Evolutionary conservation across 306 rosid genomes (phyloP).

Genomic region (Malus fusca): DNA sequence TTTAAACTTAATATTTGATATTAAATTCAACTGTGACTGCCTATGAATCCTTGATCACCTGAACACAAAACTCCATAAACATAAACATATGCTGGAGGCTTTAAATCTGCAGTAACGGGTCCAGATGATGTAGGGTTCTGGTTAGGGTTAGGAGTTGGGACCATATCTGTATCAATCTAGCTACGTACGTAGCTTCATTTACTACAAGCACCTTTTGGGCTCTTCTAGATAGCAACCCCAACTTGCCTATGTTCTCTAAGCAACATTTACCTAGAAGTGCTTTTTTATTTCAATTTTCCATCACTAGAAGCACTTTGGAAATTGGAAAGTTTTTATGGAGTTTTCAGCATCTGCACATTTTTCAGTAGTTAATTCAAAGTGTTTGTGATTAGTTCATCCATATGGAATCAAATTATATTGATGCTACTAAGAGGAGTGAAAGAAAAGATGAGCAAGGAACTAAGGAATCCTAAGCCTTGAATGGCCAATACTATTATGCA

Average conservation of each 20-base stretch:
- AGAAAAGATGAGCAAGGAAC: slow-evolving; percentile 28
- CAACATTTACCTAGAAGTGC: background rate
- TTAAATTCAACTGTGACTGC: too few relatives aligned
- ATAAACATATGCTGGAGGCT: background rate
- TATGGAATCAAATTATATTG: background rate
- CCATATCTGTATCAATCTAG: background rate
- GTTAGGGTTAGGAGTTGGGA: background rate
- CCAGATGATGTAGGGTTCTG: background rate
- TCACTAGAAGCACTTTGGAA: background rate
- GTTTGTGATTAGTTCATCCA: background rate
- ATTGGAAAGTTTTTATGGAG: background rate
- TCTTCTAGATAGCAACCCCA: background rate
- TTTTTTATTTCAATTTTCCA: background rate
- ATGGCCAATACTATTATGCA: slow-evolving; percentile 8
- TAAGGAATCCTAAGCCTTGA: slow-evolving; percentile 43
- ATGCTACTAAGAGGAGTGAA: slow-evolving; percentile 11
- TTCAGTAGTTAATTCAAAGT: too few relatives aligned
- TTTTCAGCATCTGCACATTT: background rate
- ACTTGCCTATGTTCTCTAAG: background rate
- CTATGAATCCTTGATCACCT: too few relatives aligned
- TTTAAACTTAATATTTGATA: too few relatives aligned
- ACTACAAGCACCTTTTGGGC: background rate
- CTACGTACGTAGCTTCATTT: background rate
- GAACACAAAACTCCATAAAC: background rate
- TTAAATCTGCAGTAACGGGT: background rate